Base-by-base conservation (phyloP, 176 grass and related monocot genomes). In the Puya raimondii region DNA sequence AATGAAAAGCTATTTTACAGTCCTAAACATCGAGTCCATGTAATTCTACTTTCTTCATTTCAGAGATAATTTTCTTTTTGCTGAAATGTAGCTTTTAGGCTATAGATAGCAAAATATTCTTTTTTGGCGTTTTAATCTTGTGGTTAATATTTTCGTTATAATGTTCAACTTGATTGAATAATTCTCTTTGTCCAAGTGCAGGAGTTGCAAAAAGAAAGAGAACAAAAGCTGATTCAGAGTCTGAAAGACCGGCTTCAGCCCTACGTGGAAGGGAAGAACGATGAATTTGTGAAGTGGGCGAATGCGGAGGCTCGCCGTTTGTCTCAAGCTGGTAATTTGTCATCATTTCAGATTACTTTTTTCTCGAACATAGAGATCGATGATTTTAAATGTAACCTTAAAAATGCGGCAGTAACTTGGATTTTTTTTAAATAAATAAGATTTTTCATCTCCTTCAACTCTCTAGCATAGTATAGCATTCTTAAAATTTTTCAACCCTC, bases 261-360 rank as follows among this genome's bases (percentile, higher is more conserved):
- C 70, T 91, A 91, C 70, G 88, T 91, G 25, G 64, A 76, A 52
- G 88, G 85, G 14, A 47, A 68, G 2, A 79, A 91, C 1, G 84
- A 85, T 48, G 85, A 87, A 61, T 96, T 96, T 67, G 75, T 84
- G 68, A 76, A 70, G 13, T 96, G 92, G 92, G 92, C 92, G 74
- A 86, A 74, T 68, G 74, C 81, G 67, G 92, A 96, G 84, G 88
- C 92, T 75, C 47, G 10, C 18, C 80, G 76, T 57, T 75, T 96
- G 20, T 96, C 92, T 80, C 70, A 78, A 82, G 92, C 92, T 2
- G 85, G 92, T 91, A 84, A 72, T 70, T 64, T 47, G 71, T 71
- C 25, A 10, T 52, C 48, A 65, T 3, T 52, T 71, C 20, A 2
- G 9, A 63, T 18, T 25, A 12, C 33, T 29, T 25, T 52, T 21